phyloP scores from a whole-genome alignment of 495 filamentous ascomycete genomes.

The Penicillium desertorum region DNA sequence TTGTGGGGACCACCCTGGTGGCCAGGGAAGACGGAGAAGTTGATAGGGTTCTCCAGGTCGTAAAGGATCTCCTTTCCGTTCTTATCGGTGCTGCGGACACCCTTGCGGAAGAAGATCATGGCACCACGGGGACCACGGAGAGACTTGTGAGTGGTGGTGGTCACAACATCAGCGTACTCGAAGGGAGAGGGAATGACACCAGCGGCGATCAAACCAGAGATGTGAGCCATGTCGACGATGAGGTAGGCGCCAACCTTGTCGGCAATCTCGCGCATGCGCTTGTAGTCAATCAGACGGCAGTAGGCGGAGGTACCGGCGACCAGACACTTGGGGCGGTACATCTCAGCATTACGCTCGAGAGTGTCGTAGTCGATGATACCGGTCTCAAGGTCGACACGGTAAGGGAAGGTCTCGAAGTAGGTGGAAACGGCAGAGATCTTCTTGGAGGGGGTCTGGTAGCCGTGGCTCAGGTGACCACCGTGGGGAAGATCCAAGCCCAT shows the following conservation, averaged over 20 bases:
- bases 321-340: conserved; percentile 94
- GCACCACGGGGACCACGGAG: conserved; percentile 97
- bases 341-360: conserved; percentile 85
- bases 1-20: conserved; percentile 99
- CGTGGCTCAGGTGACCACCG: conserved; percentile 96
- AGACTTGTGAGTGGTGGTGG: conserved; percentile 99
- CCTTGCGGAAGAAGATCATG: conserved; percentile 99
- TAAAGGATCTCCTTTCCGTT: conserved; percentile 86
- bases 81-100: conserved; percentile 88
- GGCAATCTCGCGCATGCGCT: conserved; percentile 92
- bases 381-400: conserved; percentile 85
- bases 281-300: conserved; percentile 97
- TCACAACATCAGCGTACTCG: conserved; percentile 92
- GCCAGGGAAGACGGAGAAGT: conserved; percentile 98
- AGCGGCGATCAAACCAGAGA: conserved; percentile 91
- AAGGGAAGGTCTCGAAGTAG: conserved; percentile 94
- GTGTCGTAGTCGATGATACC: conserved; percentile 97
- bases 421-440: conserved; percentile 95
- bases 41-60: conserved; percentile 94
- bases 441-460: conserved; percentile 88
- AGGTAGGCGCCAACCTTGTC: conserved; percentile 94
- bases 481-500: conserved; percentile 98
- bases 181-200: conserved; percentile 95
- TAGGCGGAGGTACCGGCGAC: conserved; percentile 98
- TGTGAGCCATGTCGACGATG: conserved; percentile 97